Evolutionary conservation across 2,329 filamentous ascomycete species (phyloP), one percentile per base, ranked within the genome.

Genomic region (Alternaria novae-zelandiae): DNA sequence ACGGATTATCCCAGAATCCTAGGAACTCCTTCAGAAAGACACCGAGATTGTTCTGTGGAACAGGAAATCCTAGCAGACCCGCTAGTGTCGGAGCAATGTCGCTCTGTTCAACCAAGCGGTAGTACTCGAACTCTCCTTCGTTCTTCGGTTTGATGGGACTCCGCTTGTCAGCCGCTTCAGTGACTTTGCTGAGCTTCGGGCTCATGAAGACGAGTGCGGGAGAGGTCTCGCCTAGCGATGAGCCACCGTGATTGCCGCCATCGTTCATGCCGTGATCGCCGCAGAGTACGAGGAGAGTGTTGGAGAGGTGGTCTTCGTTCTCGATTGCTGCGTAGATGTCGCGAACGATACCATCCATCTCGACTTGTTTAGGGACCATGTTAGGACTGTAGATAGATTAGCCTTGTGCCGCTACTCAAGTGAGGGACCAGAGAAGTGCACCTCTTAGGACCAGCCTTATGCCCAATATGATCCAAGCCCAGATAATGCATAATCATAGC

Each of bases 181-280:
- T 84, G 7, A 94, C 82, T 1, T 81, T 76, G 72, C 86, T 88
- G 46, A 97, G 84, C 74, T 93, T 96, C 0, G 95, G 94, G 3
- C 94, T 96, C 67, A 97, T 88, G 78, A 99, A 98, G 20, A 97
- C 87, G 10, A 99, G 83, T 15, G 96, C 96, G 0, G 96, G 91
- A 1, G 95, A 97, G 2, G 96, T 98, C 82, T 99, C 96, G 46
- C 96, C 95, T 2, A 93, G 88, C 0, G 94, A 94, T 10, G 95
- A 97, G 43, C 95, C 96, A 28, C 96, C 96, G 77, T 99, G 96
- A 70, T 98, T 98, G 3, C 96, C 96, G 20, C 93, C 96, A 72
- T 98, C 95, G 71, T 98, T 99, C 96, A 99, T 99, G n/a, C 96
- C 96, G 77, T 99, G 96, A 73, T 99, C 96, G 59, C 96, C 96